Percentiles rank a stretch among this genome's conserved stretches.
These are phyloP conservation scores for Naegleria fowleri DNA, from an alignment of 208 protist genomes.

Conservation along the genomic window DNA sequence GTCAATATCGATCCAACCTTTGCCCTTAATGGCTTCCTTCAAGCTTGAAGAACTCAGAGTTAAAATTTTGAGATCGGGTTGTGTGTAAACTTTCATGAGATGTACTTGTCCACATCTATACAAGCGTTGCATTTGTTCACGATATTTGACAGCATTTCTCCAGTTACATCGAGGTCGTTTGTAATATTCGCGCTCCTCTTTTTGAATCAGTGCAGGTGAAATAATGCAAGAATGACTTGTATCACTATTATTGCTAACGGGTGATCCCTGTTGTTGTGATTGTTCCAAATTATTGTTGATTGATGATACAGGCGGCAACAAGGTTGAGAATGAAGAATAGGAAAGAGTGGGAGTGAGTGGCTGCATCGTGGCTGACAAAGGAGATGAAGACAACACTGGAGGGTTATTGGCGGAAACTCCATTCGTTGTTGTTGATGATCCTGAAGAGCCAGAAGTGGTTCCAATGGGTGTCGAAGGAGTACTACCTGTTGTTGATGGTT, in stretches of 20 bases:
- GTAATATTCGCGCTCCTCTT: neutral
- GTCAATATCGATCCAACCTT: neutral
- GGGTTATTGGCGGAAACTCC: neutral
- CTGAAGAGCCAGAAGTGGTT: too few species aligned
- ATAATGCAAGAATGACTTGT: neutral
- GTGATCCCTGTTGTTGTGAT: neutral
- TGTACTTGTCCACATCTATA: neutral
- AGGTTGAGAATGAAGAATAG: neutral
- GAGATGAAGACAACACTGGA: neutral
- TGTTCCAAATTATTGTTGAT: neutral
- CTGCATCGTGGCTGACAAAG: neutral
- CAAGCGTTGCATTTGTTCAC: neutral
- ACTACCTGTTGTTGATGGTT: neutral
- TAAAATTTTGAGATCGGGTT: slow-evolving; percentile 1
- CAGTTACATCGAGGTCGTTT: neutral
- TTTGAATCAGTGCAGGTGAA: neutral
- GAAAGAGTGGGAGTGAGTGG: neutral
- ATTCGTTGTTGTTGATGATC: neutral
- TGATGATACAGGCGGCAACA: neutral
- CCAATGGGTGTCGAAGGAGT: neutral
- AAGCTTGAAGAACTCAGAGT: neutral
- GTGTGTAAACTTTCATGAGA: neutral
- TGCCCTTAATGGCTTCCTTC: neutral
- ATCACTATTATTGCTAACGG: neutral
- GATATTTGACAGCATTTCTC: neutral